Conservation (phyloP, 2,329 filamentous ascomycete species). For the Verticillium zaregamsianum region DNA sequence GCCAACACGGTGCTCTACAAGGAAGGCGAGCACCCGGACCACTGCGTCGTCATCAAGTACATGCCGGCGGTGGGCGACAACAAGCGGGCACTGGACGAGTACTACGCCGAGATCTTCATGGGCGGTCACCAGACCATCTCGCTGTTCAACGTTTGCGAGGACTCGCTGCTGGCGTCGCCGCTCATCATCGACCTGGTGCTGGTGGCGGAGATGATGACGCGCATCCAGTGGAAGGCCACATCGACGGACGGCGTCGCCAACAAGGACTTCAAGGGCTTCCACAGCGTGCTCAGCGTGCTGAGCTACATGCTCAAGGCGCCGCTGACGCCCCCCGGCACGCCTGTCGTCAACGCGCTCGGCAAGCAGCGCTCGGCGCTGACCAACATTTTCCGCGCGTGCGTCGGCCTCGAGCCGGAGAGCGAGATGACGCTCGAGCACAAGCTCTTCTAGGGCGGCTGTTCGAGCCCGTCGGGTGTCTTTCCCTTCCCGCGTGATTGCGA, state of each 20-base stretch:
- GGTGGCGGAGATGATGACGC: slow-evolving; percentile 96
- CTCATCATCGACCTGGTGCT: slow-evolving; percentile 96
- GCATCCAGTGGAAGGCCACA: slow-evolving; percentile 81
- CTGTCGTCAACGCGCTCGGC: slow-evolving; percentile 89
- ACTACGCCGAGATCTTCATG: slow-evolving; percentile 99
- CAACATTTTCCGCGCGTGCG: slow-evolving; percentile 98
- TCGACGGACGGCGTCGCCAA: slow-evolving; percentile 45
- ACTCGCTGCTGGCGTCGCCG: slow-evolving; percentile 91
- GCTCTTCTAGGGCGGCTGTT: slow-evolving; percentile 60
- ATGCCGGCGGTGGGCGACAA: slow-evolving; percentile 98
- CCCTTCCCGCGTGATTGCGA: not conserved
- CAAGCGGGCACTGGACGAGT: slow-evolving; percentile 98
- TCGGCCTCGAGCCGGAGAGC: slow-evolving; percentile 93
- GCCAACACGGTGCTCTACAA: slow-evolving; percentile 90
- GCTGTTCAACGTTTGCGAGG: slow-evolving; percentile 98
- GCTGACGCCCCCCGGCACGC: slow-evolving; percentile 87
- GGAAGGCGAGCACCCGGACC: slow-evolving; percentile 90
- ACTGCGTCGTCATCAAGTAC: slow-evolving; percentile 99
- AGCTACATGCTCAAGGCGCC: slow-evolving; percentile 99
- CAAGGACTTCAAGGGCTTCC: slow-evolving; percentile 84
- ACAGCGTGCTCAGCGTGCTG: slow-evolving; percentile 92
- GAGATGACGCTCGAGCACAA: slow-evolving; percentile 99
- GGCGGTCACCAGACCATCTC: slow-evolving; percentile 97
- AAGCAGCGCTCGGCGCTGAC: slow-evolving; percentile 94
- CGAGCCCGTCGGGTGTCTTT: not conserved